Conservation (phyloP, 495 filamentous ascomycete species). For the Penicillium salamii region DNA sequence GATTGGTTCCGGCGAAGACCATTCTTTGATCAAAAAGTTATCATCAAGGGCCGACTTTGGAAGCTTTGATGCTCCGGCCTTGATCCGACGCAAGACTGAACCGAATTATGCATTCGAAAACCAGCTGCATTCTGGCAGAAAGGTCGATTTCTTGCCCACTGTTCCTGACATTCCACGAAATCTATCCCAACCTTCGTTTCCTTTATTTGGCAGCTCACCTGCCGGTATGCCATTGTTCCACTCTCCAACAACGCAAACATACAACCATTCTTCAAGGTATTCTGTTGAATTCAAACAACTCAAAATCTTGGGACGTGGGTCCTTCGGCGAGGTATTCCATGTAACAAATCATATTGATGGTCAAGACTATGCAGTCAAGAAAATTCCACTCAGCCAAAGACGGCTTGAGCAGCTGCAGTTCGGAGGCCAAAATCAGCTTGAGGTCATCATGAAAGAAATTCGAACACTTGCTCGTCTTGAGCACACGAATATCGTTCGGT, state of each 20-base stretch:
- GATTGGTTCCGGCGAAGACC: conserved; percentile 18
- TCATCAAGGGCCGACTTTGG: conserved; percentile 5
- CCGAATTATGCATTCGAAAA: conserved; percentile 15
- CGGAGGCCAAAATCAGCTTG: conserved; percentile 45
- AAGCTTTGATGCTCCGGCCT: conserved; percentile 6
- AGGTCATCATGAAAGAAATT: conserved; percentile 53
- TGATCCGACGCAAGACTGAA: conserved; percentile 7
- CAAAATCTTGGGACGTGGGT: conserved; percentile 47
- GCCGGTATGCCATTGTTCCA: conserved; percentile 35
- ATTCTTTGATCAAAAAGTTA: conserved; percentile 23
- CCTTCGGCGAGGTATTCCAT: conserved; percentile 53
- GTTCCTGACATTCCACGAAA: conserved; percentile 21
- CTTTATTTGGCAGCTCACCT: conserved; percentile 34
- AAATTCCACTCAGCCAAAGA: conserved; percentile 48
- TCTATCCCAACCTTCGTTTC: conserved; percentile 21
- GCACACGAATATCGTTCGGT: conserved; percentile 53
- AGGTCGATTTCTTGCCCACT: conserved; percentile 19
- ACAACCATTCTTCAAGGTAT: conserved; percentile 36
- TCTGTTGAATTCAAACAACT: conserved; percentile 42
- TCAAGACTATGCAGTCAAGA: conserved; percentile 53
- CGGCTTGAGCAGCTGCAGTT: conserved; percentile 45
- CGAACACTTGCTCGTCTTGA: conserved; percentile 52
- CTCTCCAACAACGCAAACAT: conserved; percentile 13
- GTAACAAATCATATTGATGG: conserved; percentile 51
- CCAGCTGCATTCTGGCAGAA: conserved; percentile 15